Evolutionary conservation across 371 early-diverging fungal genomes (phyloP), one percentile per base, ranked within the genome.

Genomic region (Mucor piriformis): DNA sequence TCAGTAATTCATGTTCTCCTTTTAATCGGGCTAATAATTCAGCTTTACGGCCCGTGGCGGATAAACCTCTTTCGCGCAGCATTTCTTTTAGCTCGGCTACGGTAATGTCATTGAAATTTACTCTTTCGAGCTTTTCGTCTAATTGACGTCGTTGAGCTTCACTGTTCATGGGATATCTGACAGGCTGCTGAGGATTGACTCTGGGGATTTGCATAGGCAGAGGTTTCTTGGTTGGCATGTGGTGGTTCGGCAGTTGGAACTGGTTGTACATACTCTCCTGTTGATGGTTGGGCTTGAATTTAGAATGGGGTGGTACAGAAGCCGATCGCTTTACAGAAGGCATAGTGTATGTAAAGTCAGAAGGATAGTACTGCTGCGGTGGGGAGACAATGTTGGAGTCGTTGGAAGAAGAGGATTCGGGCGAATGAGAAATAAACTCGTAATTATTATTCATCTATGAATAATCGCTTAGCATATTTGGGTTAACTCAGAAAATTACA

Each of bases 81-180:
- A 83, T 70, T 15, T 88, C 88, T 59, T 89, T 89, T 24, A 89
- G 74, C 57, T 88, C 88, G 13, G 83, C 71, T 0, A 89, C 90
- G 0, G 90, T 89, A 16, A 89, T 81, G 60, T 89, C 90, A 33
- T 87, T 82, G 65, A 88, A 88, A 58, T 89, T 79, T 23, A 86
- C 70, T n/a, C 70, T 72, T 27, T 70, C 75, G 3, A 83, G 55
- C 16, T 81, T 76, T 11, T 70, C 66, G 32, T 83, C 79, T 47
- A 72, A 24, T 40, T 59, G 60, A 16, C 44, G 55, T 43, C 69
- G 69, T 24, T 61, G 56, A 10, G 52, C 58, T 40, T 56, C 65
- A 15, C 59, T 25, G 12, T 62, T 46, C 12, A 54, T 27, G 1
- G 72, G 59, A 21, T 61, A 60, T 33, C 35, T 35, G 13, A 56